Evolutionary conservation across 1,139 yeast genomes (phyloP), one percentile per base, ranked within the genome.

Genomic region (Lodderomyces theae): DNA sequence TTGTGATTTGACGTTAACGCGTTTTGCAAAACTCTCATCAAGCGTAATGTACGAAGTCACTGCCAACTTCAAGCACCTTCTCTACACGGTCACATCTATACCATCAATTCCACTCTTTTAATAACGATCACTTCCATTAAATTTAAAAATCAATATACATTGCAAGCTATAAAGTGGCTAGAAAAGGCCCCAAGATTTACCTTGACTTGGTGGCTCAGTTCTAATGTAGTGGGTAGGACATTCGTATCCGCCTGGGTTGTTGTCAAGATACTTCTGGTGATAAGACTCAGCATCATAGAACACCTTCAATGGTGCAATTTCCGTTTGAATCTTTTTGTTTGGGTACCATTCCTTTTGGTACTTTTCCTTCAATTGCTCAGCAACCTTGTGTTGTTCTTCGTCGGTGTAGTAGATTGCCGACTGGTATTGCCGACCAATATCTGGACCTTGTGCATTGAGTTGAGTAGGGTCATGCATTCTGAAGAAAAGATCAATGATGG

Each of bases 221-320:
- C 95, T 78, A 39, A 84, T 57, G 48, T 74, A 88, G 58, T 90
- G 97, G 4, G 90, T 80, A 18, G 96, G 94, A 60, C 97, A 90
- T 46, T 84, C 86, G 63, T 88, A 86, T 3, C 97, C 97, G 4
- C 68, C 65, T 1, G 96, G 95, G 58, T 90, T 88, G 56, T 79
- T 81, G 42, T 73, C 72, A 55, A 90, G 70, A 60, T 92, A 92
- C 46, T 75, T 57, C 58, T 92, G 97, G 60, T 92, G 97, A 60
- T 90, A 92, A 31, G 81, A 89, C 63, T 92, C 98, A 15, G 97
- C 97, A 57, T 90, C 96, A 68, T 82, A 82, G 75, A 88, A 92
- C 42, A 71, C 71, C 41, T 70, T 61, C 41, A 87, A 74, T 12
- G 87, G 85, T 53, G 79, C 86, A 42, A 90, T 78, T 39, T 67